Evolutionary conservation across 163 green algal genomes (phyloP).

Genomic region (Smithsoniella earleae): DNA sequence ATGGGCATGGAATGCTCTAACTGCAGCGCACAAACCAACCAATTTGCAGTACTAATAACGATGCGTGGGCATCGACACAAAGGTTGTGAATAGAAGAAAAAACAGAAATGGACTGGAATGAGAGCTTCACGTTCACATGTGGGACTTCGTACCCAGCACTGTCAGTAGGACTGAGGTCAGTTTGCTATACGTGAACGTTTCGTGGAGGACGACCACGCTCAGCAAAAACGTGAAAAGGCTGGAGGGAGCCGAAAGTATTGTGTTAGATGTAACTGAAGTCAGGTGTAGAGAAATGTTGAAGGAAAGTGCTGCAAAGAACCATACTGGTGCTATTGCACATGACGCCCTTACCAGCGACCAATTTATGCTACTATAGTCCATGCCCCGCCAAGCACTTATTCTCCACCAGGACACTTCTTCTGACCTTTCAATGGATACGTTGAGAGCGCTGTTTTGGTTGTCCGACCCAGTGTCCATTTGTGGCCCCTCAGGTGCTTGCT

Average conservation of each 20-base stretch:
- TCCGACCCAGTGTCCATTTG: too few species aligned
- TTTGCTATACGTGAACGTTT: constrained; percentile 56
- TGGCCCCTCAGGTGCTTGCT: constrained; percentile 17
- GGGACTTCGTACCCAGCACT: constrained; percentile 33
- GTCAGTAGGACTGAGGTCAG: constrained; percentile 49
- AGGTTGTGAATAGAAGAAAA: background rate
- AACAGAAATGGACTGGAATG: background rate
- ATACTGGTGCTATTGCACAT: constrained; percentile 66
- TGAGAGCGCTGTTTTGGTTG: too few species aligned
- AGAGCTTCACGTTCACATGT: background rate
- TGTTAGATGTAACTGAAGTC: constrained; percentile 92
- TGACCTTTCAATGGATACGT: too few species aligned
- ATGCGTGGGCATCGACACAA: too few species aligned
- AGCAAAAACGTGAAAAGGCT: constrained; percentile 81
- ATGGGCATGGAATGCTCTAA: too few species aligned
- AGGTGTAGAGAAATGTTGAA: constrained; percentile 80
- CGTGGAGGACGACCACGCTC: constrained; percentile 52
- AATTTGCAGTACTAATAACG: too few species aligned
- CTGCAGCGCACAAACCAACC: too few species aligned
- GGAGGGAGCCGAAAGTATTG: constrained; percentile 76
- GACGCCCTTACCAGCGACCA: constrained; percentile 35
- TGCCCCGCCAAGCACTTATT: background rate
- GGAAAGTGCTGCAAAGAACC: constrained; percentile 79
- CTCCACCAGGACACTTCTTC: too few species aligned
- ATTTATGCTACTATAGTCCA: background rate